Evolutionary conservation across 2,329 filamentous ascomycete genomes (phyloP).

Genomic region (Fusarium brevicatenulatum): DNA sequence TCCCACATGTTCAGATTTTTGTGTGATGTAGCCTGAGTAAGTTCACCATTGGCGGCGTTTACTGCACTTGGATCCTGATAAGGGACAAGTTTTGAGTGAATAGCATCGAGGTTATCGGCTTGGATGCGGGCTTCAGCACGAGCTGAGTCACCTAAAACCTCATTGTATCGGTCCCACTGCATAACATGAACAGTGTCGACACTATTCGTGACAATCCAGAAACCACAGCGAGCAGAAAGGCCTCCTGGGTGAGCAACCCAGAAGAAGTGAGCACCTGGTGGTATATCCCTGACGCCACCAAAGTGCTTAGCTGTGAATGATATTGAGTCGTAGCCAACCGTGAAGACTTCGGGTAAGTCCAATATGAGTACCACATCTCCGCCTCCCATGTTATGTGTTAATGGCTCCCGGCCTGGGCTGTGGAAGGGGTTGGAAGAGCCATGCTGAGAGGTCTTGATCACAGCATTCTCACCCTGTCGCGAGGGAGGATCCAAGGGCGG

Average conservation of each 20-base stretch:
- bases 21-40: conserved; percentile 33
- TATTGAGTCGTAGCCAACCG: conserved; percentile 64
- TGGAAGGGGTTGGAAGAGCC: conserved; percentile 4
- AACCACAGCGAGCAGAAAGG: conserved; percentile 63
- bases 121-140: conserved; percentile 58
- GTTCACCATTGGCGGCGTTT: conserved; percentile 22
- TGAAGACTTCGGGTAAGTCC: conserved; percentile 61
- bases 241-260: conserved; percentile 64
- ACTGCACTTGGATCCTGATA: conserved; percentile 53
- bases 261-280: conserved; percentile 66
- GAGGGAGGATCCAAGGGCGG: conserved; percentile 47
- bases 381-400: conserved; percentile 47
- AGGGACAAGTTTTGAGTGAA: conserved; percentile 56
- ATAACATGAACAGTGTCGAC: conserved; percentile 55
- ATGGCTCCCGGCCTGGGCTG: conserved; percentile 13
- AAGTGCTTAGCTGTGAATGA: conserved; percentile 61
- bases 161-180: conserved; percentile 67
- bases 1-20: conserved; percentile 59
- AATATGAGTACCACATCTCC: conserved; percentile 65
- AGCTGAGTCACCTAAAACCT: conserved; percentile 62
- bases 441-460: background rate
- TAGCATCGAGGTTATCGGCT: conserved; percentile 52
- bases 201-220: conserved; percentile 62
- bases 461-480: background rate
- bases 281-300: conserved; percentile 64